Evolutionary conservation across 768 basidiomycete species (phyloP), one percentile per base, ranked within the genome.

Genomic region (Nevesoporus exiguus): DNA sequence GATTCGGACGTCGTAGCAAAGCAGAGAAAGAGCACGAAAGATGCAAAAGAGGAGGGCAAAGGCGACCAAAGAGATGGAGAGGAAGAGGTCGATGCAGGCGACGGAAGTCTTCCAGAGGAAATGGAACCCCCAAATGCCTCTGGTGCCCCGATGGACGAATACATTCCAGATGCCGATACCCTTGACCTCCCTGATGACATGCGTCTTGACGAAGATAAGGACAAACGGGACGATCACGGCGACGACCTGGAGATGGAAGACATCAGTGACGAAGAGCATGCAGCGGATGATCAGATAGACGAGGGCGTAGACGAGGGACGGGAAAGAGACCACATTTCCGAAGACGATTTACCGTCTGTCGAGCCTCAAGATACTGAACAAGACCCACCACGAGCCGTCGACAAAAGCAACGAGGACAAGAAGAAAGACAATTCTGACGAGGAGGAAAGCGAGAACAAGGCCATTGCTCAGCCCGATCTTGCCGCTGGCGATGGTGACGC

Each of bases 161-260:
- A 84, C 55, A 71, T 93, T 42, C 85, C 80, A 22, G 90, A 97
- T 56, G 86, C 86, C 3, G 79, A 96, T 48, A 85, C 84, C 5
- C 79, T 98, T 41, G 89, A 98, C 63, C 78, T 98, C 10, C 96
- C 96, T 0, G 95, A 98, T 31, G 85, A 93, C 57, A 76, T 96
- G 72, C 75, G 92, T 49, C 68, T 95, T 24, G 77, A 76, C 21
- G 69, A 74, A 47, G 61, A 61, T 19, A 60, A 55, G 27, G 70
- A 70, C 43, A 66, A 70, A 29, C 57, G 51, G 21, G 67, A 71
- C 9, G 66, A 65, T 21, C 56, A 60, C 2, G 58, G 13, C n/a
- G 66, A 71, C 45, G 65, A 63, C 19, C 47, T 56, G 5, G 61
- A 47, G 7, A 68, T 74, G 61, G 78, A 76, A 43, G 73, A 76